A percentile compares a stretch with the other conserved stretches of the same genome.
Evolutionary conservation across 2,329 filamentous ascomycete genomes (phyloP).

Genomic region (Ceratocystis albifundus): DNA sequence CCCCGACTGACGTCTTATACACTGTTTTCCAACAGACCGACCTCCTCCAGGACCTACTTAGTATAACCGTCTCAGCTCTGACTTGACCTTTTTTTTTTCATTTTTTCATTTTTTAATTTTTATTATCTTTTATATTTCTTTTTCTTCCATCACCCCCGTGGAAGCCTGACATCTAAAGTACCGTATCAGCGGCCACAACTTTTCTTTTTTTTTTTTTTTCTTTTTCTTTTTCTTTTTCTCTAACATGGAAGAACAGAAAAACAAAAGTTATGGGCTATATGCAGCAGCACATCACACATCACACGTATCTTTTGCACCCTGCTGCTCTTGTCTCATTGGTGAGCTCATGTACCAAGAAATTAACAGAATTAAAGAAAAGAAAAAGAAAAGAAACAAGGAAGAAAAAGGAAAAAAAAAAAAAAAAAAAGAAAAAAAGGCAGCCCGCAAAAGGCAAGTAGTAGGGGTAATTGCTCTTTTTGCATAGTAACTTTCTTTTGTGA

Average conservation of each 20-base stretch:
- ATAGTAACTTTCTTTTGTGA: not conserved
- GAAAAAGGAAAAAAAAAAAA: not conserved
- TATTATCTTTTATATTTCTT: too few relatives aligned
- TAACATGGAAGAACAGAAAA: too few relatives aligned
- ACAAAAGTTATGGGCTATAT: not conserved
- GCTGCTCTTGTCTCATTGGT: not conserved
- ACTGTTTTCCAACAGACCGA: too few relatives aligned
- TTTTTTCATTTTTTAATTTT: too few relatives aligned
- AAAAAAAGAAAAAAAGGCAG: not conserved
- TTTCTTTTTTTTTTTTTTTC: too few relatives aligned
- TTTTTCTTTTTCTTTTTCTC: too few relatives aligned
- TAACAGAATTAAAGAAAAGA: not conserved
- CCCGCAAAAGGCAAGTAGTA: not conserved
- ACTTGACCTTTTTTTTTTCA: too few relatives aligned
- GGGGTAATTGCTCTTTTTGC: not conserved
- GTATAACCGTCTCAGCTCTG: too few relatives aligned
- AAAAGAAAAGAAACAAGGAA: not conserved
- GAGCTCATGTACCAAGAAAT: not conserved
- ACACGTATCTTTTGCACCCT: not conserved
- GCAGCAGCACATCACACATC: not conserved
- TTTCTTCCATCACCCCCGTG: too few relatives aligned
- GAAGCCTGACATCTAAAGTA: too few relatives aligned
- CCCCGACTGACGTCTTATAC: not conserved
- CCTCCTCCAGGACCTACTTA: too few relatives aligned
- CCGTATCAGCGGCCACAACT: too few relatives aligned